Percentiles rank a stretch among this genome's conserved stretches.
Evolutionary conservation across 768 basidiomycete species (phyloP).

Genomic region (Mycena vulgaris): DNA sequence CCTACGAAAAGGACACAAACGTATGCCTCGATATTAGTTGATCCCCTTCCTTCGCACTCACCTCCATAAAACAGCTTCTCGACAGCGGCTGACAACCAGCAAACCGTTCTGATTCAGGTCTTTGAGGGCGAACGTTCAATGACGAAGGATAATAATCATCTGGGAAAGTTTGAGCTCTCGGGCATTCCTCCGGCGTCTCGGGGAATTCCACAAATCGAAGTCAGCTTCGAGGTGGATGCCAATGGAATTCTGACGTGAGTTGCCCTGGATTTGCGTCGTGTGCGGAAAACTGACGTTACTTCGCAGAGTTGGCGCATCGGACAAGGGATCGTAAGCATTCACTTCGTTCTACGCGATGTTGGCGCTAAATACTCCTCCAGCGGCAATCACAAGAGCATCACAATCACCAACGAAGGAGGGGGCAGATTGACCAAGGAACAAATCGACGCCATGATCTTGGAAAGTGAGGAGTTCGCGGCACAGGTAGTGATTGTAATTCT

Average conservation of each 20-base stretch:
- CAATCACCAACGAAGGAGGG: constrained; percentile 82
- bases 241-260: constrained; percentile 87
- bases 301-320: constrained; percentile 72
- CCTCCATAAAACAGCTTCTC: constrained; percentile 69
- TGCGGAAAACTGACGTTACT: constrained; percentile 37
- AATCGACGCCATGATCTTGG: constrained; percentile 69
- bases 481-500: constrained; percentile 63
- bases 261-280: constrained; percentile 64
- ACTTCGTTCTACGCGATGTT: not conserved
- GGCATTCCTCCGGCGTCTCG: constrained; percentile 91
- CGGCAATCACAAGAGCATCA: constrained; percentile 86
- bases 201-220: constrained; percentile 93
- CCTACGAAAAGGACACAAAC: constrained; percentile 68
- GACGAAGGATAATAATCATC: constrained; percentile 92
- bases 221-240: constrained; percentile 92
- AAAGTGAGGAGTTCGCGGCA: constrained; percentile 62
- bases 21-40: constrained; percentile 40
- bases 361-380: constrained; percentile 41
- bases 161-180: constrained; percentile 93
- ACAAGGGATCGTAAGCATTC: constrained; percentile 75
- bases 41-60: constrained; percentile 1
- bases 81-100: constrained; percentile 92
- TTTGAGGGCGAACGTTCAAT: constrained; percentile 91
- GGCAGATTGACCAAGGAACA: constrained; percentile 68
- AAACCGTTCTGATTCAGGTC: constrained; percentile 90